phyloP scores from a whole-genome alignment of 2,329 filamentous ascomycete species.

The Drechslerella stenobrocha region DNA sequence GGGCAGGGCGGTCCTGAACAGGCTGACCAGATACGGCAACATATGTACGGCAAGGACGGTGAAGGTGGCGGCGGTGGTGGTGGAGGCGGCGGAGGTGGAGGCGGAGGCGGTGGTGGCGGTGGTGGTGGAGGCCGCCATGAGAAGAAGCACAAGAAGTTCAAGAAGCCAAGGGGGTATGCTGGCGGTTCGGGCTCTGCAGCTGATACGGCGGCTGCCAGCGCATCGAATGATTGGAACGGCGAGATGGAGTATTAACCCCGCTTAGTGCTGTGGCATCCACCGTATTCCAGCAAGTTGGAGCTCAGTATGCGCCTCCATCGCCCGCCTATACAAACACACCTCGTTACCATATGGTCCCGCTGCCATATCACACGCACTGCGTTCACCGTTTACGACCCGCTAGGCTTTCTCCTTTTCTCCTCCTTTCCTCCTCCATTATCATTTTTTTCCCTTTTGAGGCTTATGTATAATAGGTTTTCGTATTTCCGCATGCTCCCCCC shows the following conservation, averaged over 20 bases:
- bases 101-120: background rate
- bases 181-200: constrained; percentile 42
- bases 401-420: background rate
- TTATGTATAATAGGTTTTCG: constrained; percentile 19
- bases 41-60: constrained; percentile 40
- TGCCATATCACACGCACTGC: no score
- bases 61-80: constrained; percentile 1
- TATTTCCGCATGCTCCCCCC: background rate
- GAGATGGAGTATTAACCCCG: constrained; percentile 44
- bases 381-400: background rate
- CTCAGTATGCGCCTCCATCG: no score
- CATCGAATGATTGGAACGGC: constrained; percentile 46
- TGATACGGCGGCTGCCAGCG: constrained; percentile 47
- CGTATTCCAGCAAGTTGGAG: background rate
- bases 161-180: constrained; percentile 26
- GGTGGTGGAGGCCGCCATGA: constrained; percentile 17
- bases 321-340: no score
- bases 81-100: constrained; percentile 1
- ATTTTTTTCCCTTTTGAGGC: background rate
- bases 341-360: no score
- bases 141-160: constrained; percentile 46
- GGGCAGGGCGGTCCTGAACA: constrained; percentile 42
- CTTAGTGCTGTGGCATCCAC: background rate
- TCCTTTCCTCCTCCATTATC: background rate
- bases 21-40: constrained; percentile 44